Percentiles rank a stretch among this genome's conserved stretches.
Conservation (phyloP, 768 basidiomycete species). For the Boletus speciosus region DNA sequence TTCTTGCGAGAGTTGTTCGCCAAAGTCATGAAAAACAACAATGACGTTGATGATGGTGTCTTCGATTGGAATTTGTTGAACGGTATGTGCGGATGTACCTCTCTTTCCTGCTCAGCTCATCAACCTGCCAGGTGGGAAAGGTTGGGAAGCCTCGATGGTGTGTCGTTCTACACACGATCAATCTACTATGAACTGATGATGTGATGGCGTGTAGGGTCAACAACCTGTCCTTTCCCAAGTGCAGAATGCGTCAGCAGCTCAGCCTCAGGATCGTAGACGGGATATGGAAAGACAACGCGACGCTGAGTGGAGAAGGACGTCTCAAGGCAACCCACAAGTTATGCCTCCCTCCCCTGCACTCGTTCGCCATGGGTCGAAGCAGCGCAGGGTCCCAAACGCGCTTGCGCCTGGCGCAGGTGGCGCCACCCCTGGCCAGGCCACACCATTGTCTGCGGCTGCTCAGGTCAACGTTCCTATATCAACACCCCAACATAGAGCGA, state of each 20-base stretch:
- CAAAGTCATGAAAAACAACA: constrained; percentile 89
- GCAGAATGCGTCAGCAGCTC: constrained; percentile 49
- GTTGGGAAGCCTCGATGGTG: constrained; percentile 86
- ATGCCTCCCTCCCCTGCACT: constrained; percentile 75
- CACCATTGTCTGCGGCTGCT: constrained; percentile 72
- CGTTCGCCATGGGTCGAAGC: constrained; percentile 72
- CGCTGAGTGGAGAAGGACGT: constrained; percentile 60
- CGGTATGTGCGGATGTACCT: constrained; percentile 39
- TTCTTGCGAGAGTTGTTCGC: constrained; percentile 93
- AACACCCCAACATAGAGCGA: constrained; percentile 47
- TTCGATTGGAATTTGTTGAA: constrained; percentile 97
- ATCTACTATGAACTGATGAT: constrained; percentile 6
- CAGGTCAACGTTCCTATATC: constrained; percentile 71
- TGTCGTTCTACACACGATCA: constrained; percentile 27
- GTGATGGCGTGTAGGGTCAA: constrained; percentile 43
- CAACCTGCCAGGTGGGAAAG: constrained; percentile 66
- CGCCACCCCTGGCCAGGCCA: constrained; percentile 51
- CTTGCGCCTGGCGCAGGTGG: constrained; percentile 53
- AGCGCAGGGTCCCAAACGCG: constrained; percentile 57
- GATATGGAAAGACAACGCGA: constrained; percentile 52
- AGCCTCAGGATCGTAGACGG: constrained; percentile 57
- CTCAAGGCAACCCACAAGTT: constrained; percentile 52
- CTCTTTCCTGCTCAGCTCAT: constrained; percentile 6
- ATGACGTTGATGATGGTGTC: constrained; percentile 87
- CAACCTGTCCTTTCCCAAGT: constrained; percentile 64